Percentiles rank a stretch among this genome's conserved stretches.
Evolutionary conservation across 768 basidiomycete genomes (phyloP).

Genomic region (Gyrodon lividus): DNA sequence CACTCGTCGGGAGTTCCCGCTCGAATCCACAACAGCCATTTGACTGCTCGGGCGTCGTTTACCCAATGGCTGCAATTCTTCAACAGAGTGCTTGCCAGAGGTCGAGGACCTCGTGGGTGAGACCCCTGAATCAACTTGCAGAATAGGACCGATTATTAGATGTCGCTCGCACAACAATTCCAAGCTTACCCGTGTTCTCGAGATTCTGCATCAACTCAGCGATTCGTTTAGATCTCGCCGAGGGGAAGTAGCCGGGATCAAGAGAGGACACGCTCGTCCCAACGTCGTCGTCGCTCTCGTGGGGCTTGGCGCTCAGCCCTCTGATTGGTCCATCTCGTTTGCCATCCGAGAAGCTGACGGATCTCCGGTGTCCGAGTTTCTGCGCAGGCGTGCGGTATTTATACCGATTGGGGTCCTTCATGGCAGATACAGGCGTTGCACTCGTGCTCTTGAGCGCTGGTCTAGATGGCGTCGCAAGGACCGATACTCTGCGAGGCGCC

Average conservation of each 20-base stretch:
- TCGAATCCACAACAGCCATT: constrained; percentile 21
- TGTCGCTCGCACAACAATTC: constrained; percentile 1
- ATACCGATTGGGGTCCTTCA: constrained; percentile 52
- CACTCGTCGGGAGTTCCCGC: constrained; percentile 35
- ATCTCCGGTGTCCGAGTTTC: constrained; percentile 58
- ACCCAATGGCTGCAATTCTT: constrained; percentile 48
- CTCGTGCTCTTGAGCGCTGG: constrained; percentile 44
- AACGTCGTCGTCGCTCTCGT: constrained; percentile 38
- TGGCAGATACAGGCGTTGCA: constrained; percentile 55
- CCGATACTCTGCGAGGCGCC: constrained; percentile 10
- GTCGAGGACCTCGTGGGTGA: constrained; percentile 57
- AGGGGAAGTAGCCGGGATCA: constrained; percentile 43
- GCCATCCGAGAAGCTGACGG: constrained; percentile 97
- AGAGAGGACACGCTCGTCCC: constrained; percentile 20
- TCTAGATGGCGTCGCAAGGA: constrained; percentile 29
- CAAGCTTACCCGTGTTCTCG: constrained; percentile 60
- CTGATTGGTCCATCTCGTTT: constrained; percentile 85
- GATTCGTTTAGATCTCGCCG: constrained; percentile 77
- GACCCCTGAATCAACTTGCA: constrained; percentile 38
- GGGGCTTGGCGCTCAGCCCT: constrained; percentile 45
- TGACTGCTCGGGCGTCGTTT: constrained; percentile 40
- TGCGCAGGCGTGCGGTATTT: constrained; percentile 56
- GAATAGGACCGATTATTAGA: constrained; percentile 1
- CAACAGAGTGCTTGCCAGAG: constrained; percentile 40
- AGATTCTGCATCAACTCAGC: constrained; percentile 76